Conservation (phyloP, 2,329 filamentous ascomycete species). For the Paraconiothyrium sp. region DNA sequence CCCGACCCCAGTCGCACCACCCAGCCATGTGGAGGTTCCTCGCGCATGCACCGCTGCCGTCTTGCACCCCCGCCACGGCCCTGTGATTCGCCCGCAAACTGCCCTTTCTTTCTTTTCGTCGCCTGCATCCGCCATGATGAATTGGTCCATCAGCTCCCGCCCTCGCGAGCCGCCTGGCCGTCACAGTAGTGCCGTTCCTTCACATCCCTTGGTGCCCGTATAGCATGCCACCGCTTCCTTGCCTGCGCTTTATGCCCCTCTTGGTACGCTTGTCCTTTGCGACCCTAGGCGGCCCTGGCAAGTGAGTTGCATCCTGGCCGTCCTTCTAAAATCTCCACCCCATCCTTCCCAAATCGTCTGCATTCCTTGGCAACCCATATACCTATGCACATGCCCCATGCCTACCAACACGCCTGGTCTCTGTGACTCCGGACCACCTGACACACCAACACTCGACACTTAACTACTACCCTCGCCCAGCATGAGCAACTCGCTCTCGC, state of each 20-base stretch:
- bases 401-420: constrained; percentile 30
- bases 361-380: constrained; percentile 51
- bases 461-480: constrained; percentile 20
- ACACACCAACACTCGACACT: constrained; percentile 20
- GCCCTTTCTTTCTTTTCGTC: constrained; percentile 49
- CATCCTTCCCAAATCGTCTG: constrained; percentile 46
- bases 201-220: constrained; percentile 46
- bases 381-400: constrained; percentile 45
- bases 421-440: constrained; percentile 30
- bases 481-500: constrained; percentile 30
- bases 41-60: constrained; percentile 44
- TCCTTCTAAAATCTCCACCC: constrained; percentile 41
- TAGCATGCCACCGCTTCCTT: constrained; percentile 45
- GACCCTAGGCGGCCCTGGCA: constrained; percentile 42
- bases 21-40: constrained; percentile 21
- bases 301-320: constrained; percentile 40
- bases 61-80: constrained; percentile 40
- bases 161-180: constrained; percentile 47
- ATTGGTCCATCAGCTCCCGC: constrained; percentile 44
- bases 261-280: constrained; percentile 39
- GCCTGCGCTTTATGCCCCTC: constrained; percentile 44
- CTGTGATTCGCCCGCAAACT: constrained; percentile 46
- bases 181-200: constrained; percentile 47
- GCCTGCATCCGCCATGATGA: constrained; percentile 40
- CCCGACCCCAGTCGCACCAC: constrained; percentile 43